phyloP scores from a whole-genome alignment of 805 yeast genomes.

The Monosporozyma yasuniensis region DNA sequence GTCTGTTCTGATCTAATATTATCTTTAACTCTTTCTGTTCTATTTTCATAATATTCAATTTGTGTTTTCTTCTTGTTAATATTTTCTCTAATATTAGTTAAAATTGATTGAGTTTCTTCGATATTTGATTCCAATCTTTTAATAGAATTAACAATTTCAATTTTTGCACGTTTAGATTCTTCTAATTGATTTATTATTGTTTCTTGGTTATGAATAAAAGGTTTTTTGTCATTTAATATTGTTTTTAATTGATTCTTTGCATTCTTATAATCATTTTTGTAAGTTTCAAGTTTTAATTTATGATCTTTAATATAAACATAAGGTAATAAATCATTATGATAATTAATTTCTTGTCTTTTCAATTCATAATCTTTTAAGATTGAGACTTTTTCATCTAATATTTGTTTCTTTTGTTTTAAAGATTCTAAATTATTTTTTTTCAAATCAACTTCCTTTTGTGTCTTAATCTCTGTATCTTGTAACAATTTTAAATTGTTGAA shows the following conservation, averaged over 20 bases:
- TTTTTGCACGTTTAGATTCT: constrained; percentile 10
- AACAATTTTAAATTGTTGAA: constrained; percentile 50
- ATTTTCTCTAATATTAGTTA: constrained; percentile 14
- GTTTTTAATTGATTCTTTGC: constrained; percentile 24
- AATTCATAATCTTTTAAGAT: constrained; percentile 39
- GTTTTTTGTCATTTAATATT: constrained; percentile 20
- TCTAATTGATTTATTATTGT: constrained; percentile 10
- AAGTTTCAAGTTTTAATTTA: constrained; percentile 21
- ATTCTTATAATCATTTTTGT: constrained; percentile 22
- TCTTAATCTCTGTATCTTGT: constrained; percentile 36
- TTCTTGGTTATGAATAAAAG: constrained; percentile 28
- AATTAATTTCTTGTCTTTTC: constrained; percentile 38
- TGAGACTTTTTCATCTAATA: constrained; percentile 41
- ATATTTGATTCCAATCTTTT: constrained; percentile 2
- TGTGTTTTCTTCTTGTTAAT: constrained; percentile 11
- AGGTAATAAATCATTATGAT: constrained; percentile 41
- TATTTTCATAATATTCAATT: constrained; percentile 16
- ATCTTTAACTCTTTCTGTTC: constrained; percentile 14
- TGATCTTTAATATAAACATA: constrained; percentile 40
- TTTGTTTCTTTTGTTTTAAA: constrained; percentile 29
- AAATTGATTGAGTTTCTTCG: constrained; percentile 6
- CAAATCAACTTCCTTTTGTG: constrained; percentile 32
- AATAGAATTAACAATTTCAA: not conserved
- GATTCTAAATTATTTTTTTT: constrained; percentile 26
- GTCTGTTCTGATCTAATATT: constrained; percentile 9